Evolutionary conservation across 306 rosid species (phyloP), one percentile per base, ranked within the genome.

Genomic region (Castanea sativa): DNA sequence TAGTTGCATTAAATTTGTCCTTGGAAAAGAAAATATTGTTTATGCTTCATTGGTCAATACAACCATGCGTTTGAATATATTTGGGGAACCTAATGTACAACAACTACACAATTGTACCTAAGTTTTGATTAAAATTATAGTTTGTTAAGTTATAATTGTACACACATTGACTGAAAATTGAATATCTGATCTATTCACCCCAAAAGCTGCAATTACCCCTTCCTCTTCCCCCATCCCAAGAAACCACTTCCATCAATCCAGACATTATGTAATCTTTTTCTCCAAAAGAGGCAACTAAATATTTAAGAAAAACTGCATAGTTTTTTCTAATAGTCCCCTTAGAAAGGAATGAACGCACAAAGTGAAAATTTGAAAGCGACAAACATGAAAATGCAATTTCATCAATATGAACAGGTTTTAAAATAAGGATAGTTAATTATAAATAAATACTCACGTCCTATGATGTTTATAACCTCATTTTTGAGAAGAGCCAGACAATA

Each of bases 381-480:
- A 59, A 23, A 59, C 65, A 12, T 49, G 53, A 49, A 49, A 49
- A 3, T 49, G 53, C 16, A 3, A 49, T 16, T 49, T 49, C 53
- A 49, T 49, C 53, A 49, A 49, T 49, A 49, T 13, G 16, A 49
- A 13, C 1, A 1, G 53, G 53, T 49, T 49, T 12, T 49, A 49
- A 14, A 63, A 38, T 45, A 68, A 75, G 68, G 27, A 73, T 56
- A 32, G 33, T 20, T 41, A 8, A 41, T 41, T 21, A 71, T 52
- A 32, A 32, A 68, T 53, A 79, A 81, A 86, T 81, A 78, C 99
- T 93, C 76, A 96, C 98, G 97, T 83, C 99, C 99, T 56, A 96
- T 90, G 76, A 96, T 85, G 73, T 96, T 86, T 55, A 93, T 69
- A 72, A 78, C 78, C 58, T 55, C 73, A 76, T 97, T 93, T 81